A percentile compares a stretch with the other conserved stretches of the same genome.
These are phyloP conservation scores for Aspergillus baeticus DNA, from an alignment of 495 filamentous ascomycete species.

Conservation along the genomic window DNA sequence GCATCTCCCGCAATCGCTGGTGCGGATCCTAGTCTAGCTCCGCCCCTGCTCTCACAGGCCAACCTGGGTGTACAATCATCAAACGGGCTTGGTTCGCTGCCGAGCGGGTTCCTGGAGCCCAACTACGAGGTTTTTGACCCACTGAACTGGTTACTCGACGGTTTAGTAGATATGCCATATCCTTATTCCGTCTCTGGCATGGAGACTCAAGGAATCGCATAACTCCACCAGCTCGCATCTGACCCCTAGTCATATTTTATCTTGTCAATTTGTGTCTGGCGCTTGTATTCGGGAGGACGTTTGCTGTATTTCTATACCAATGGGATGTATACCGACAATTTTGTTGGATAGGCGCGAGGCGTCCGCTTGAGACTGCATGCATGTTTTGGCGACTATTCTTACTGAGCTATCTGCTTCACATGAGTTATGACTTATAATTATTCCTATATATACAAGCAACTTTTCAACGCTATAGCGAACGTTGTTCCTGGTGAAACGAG, in stretches of 20 bases:
- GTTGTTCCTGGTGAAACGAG: too few species aligned
- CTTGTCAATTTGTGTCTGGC: neutral
- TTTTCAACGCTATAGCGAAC: too few species aligned
- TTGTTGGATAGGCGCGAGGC: conserved; percentile 6
- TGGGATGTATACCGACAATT: conserved; percentile 7
- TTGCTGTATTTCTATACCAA: conserved; percentile 20
- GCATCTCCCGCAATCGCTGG: conserved; percentile 35
- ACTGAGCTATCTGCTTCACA: neutral
- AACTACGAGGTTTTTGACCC: conserved; percentile 87
- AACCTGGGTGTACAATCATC: conserved; percentile 30
- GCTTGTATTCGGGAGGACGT: conserved; percentile 4
- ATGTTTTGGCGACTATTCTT: neutral
- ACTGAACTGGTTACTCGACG: conserved; percentile 87
- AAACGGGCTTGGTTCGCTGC: conserved; percentile 41
- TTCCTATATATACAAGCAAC: neutral
- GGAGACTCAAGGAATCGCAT: conserved; percentile 40
- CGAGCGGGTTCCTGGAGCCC: conserved; percentile 58
- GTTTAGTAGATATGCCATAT: conserved; percentile 77
- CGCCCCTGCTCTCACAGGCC: conserved; percentile 36
- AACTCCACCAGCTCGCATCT: conserved; percentile 17
- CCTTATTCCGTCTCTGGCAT: conserved; percentile 43
- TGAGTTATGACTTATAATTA: conserved; percentile 3
- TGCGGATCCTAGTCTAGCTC: conserved; percentile 48
- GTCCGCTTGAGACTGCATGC: conserved; percentile 2
- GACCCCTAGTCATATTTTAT: conserved; percentile 6